Conservation (phyloP, 2,329 filamentous ascomycete species). For the Calonectria ilicicola region DNA sequence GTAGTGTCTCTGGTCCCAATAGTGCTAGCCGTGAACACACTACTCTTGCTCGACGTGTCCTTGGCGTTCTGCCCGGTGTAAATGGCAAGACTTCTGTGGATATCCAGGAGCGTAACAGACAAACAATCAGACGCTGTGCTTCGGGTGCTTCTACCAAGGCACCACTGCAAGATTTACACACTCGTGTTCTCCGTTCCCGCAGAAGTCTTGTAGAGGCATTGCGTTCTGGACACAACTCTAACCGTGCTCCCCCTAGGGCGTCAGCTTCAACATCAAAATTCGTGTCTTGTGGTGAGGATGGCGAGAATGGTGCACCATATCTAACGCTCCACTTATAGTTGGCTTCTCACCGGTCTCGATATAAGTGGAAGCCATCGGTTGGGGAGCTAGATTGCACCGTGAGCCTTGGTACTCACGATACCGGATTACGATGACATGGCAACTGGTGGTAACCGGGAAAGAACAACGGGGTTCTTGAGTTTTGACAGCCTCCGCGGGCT, state of each 20-base stretch:
- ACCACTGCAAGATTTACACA: slow-evolving; percentile 35
- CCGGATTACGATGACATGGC: slow-evolving; percentile 21
- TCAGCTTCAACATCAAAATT: slow-evolving; percentile 59
- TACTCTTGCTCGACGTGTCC: slow-evolving; percentile 42
- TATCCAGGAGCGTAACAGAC: slow-evolving; percentile 25
- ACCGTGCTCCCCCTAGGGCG: slow-evolving; percentile 59
- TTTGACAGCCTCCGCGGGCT: slow-evolving; percentile 7
- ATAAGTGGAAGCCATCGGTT: too few species aligned
- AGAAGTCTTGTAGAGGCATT: slow-evolving; percentile 46
- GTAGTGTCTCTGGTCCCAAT: slow-evolving; percentile 43
- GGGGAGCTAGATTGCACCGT: too few species aligned
- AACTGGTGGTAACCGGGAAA: slow-evolving; percentile 25
- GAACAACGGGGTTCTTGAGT: slow-evolving; percentile 8
- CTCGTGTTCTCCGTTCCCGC: slow-evolving; percentile 42
- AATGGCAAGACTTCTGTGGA: slow-evolving; percentile 34
- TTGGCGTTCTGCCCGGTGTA: slow-evolving; percentile 38
- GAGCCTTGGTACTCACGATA: background rate
- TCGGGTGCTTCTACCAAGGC: slow-evolving; percentile 29
- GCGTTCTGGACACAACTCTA: slow-evolving; percentile 57
- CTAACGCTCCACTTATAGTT: slow-evolving; percentile 42
- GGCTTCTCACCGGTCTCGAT: too few species aligned
- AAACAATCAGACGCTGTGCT: slow-evolving; percentile 32
- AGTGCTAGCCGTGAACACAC: slow-evolving; percentile 36
- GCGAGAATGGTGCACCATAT: slow-evolving; percentile 49
- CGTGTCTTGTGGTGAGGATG: slow-evolving; percentile 46